Evolutionary conservation across 2,329 filamentous ascomycete species (phyloP).

Genomic region (Ophiobolus disseminans): DNA sequence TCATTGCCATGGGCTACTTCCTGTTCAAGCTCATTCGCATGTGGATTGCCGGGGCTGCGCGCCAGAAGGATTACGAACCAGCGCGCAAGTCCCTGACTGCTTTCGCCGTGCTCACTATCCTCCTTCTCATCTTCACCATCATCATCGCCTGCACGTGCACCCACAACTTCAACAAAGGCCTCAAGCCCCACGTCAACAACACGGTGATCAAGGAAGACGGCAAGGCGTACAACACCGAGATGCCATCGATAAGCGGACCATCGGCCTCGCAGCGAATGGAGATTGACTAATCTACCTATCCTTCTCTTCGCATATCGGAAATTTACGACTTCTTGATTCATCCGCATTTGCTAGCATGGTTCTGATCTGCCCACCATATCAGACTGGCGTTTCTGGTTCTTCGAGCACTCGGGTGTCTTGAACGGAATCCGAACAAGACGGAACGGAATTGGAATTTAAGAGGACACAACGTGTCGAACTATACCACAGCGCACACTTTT

Average conservation of each 20-base stretch:
- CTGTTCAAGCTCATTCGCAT: slow-evolving; percentile 98
- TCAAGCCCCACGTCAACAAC: slow-evolving; percentile 83
- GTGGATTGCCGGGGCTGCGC: slow-evolving; percentile 68
- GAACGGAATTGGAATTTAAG: slow-evolving; percentile 4
- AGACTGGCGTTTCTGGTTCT: slow-evolving; percentile 33
- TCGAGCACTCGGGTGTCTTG: slow-evolving; percentile 8
- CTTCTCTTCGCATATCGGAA: slow-evolving; percentile 19
- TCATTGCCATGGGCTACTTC: slow-evolving; percentile 91
- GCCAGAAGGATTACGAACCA: slow-evolving; percentile 69
- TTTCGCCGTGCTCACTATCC: slow-evolving; percentile 91
- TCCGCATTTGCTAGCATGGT: slow-evolving; percentile 37
- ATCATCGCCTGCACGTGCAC: slow-evolving; percentile 86
- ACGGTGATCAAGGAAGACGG: slow-evolving; percentile 57
- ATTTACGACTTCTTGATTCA: slow-evolving; percentile 29
- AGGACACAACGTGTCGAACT: slow-evolving; percentile 1
- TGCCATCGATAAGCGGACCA: slow-evolving; percentile 57
- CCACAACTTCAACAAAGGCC: slow-evolving; percentile 85
- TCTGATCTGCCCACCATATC: slow-evolving; percentile 32
- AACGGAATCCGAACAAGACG: slow-evolving; percentile 5
- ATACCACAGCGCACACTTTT: slow-evolving; percentile 14
- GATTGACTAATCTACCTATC: slow-evolving; percentile 48
- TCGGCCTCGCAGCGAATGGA: slow-evolving; percentile 53
- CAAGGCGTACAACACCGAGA: slow-evolving; percentile 59
- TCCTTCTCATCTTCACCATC: slow-evolving; percentile 88
- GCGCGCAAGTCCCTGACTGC: slow-evolving; percentile 87